A percentile compares a stretch with the other conserved stretches of the same genome.
Evolutionary conservation across 768 basidiomycete genomes (phyloP).

Genomic region (Mycena alexandri): DNA sequence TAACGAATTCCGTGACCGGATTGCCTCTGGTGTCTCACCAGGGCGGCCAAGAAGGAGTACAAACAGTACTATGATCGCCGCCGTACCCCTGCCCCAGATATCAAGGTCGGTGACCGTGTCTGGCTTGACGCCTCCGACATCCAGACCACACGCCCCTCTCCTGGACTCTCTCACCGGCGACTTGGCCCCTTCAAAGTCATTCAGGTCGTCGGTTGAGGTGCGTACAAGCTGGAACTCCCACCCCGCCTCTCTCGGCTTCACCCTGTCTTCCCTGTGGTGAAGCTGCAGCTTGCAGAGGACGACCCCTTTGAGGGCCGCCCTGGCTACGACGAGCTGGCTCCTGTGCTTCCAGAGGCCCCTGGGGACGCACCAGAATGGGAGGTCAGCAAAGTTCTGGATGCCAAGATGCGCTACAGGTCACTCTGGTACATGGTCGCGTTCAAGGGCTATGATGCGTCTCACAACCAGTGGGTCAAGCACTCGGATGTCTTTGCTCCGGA

Average conservation of each 20-base stretch:
- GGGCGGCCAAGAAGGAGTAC: slow-evolving; percentile 44
- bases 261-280: slow-evolving; percentile 15
- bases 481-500: slow-evolving; percentile 6
- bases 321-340: slow-evolving; percentile 31
- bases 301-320: slow-evolving; percentile 5
- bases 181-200: slow-evolving; percentile 12
- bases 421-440: slow-evolving; percentile 6
- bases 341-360: slow-evolving; percentile 13
- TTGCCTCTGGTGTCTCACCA: too few relatives aligned
- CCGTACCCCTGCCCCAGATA: background rate
- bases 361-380: slow-evolving; percentile 33
- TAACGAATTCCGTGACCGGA: too few relatives aligned
- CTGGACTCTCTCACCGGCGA: background rate
- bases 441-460: slow-evolving; percentile 5
- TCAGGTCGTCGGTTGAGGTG: slow-evolving; percentile 7
- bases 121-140: too few relatives aligned
- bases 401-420: too few relatives aligned
- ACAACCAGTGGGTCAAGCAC: slow-evolving; percentile 13
- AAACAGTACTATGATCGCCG: background rate
- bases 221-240: slow-evolving; percentile 21
- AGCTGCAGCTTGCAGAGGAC: too few relatives aligned
- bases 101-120: too few relatives aligned
- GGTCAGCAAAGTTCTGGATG: slow-evolving; percentile 34
- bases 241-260: slow-evolving; percentile 2
- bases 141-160: too few relatives aligned